Base-by-base conservation (phyloP, 768 basidiomycete species). In the Termitomyces sp. region DNA sequence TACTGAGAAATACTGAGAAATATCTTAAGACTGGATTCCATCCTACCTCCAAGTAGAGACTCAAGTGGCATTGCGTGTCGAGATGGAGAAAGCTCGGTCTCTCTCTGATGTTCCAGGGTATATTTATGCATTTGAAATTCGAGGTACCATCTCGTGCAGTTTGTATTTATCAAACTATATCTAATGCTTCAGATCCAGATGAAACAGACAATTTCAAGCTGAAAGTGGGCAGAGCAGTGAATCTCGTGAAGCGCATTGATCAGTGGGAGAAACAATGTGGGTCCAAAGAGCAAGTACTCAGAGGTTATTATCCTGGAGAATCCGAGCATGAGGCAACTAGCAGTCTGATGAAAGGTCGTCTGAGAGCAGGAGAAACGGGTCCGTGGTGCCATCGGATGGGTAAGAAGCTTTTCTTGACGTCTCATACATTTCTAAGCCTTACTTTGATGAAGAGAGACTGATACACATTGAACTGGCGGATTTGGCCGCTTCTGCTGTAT, bases 221-320 rank as follows among this genome's bases (percentile, higher is more conserved):
- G 60, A 92, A 93, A 74, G 87, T 92, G 24, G 92, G 91, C 15
- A 81, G 90, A 34, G 77, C 91, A 1, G 78, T 80, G 35, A 90
- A 90, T 65, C 77, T 91, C 22, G 78, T 76, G 30, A 85, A 85
- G 61, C 77, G 91, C 30, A 75, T 91, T 45, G 82, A 86, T 64
- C 78, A 93, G 61, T 93, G 91, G 91, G 76, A 76, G 21, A 91
- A 87, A 61, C 88, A 90, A 61, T 93, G 91, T 57, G 81, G 81
- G 4, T 88, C 88, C 8, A 88, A 87, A 66, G 80, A 84, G 60
- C 87, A 85, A 50, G 78, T 90, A 37, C 69, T 88, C 15, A 78
- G 88, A 43, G 89, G 88, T 0, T 87, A 79, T 72, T 90, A 84
- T 76, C 91, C 91, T 1, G 79, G 79, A 21, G 75, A 76, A 51